These are phyloP conservation scores for Eutypa lata DNA, from an alignment of 2,329 filamentous ascomycete species.

Conservation along the genomic window DNA sequence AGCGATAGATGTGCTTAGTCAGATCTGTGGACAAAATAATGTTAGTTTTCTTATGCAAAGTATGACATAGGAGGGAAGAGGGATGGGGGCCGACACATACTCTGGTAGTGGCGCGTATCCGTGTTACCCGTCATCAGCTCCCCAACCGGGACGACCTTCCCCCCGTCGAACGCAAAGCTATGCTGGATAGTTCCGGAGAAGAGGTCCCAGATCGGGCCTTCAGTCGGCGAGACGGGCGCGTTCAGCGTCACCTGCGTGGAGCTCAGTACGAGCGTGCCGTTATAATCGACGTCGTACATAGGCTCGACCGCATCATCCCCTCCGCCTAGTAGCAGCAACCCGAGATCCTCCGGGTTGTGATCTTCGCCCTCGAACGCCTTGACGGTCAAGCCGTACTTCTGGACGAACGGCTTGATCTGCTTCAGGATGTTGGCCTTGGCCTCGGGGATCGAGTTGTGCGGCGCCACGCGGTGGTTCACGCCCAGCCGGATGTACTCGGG, in stretches of 20 bases:
- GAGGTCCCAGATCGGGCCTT: constrained; percentile 27
- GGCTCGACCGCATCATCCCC: constrained; percentile 20
- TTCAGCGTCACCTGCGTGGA: constrained; percentile 30
- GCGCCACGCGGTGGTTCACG: constrained; percentile 56
- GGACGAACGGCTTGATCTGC: constrained; percentile 43
- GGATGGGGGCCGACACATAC: constrained; percentile 16
- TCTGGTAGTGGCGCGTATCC: constrained; percentile 34
- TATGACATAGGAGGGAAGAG: too few species aligned
- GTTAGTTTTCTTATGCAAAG: too few species aligned
- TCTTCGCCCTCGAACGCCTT: constrained; percentile 42
- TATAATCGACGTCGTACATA: constrained; percentile 37
- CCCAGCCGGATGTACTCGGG: constrained; percentile 50
- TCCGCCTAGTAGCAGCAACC: constrained; percentile 14
- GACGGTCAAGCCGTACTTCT: constrained; percentile 46
- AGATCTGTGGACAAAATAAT: too few species aligned
- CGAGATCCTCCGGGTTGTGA: constrained; percentile 22
- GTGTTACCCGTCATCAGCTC: constrained; percentile 36
- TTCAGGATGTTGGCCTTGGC: constrained; percentile 43
- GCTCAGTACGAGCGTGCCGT: constrained; percentile 35
- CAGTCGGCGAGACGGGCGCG: constrained; percentile 34
- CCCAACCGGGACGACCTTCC: constrained; percentile 33
- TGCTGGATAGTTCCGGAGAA: constrained; percentile 32
- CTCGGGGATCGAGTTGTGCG: constrained; percentile 45
- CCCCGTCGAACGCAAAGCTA: constrained; percentile 31
- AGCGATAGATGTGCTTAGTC: constrained; percentile 36